Conservation (phyloP, 192 early-diverging fungal genomes). For the Coemansia sp. region DNA sequence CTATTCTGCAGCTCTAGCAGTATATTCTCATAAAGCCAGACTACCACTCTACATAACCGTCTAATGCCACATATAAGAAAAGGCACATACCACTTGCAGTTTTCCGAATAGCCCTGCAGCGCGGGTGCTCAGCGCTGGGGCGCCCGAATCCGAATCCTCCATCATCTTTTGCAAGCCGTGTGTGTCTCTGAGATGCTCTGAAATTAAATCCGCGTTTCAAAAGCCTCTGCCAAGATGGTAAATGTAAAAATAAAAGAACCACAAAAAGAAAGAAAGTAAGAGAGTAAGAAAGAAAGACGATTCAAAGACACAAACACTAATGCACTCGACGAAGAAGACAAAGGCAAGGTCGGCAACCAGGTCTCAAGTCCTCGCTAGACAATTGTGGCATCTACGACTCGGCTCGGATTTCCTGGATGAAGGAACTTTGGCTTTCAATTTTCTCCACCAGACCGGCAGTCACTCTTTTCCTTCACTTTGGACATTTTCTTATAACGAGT, state of each 20-base stretch:
- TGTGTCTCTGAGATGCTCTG: not conserved
- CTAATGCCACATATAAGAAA: not conserved
- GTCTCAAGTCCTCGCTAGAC: too few species aligned
- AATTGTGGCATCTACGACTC: too few species aligned
- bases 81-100: slow-evolving; percentile 26
- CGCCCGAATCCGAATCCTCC: slow-evolving; percentile 37
- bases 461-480: too few species aligned
- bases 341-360: too few species aligned
- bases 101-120: slow-evolving; percentile 35
- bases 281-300: not conserved
- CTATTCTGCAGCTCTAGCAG: too few species aligned
- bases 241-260: not conserved
- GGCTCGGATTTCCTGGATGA: too few species aligned
- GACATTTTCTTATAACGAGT: too few species aligned
- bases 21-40: too few species aligned
- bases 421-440: too few species aligned
- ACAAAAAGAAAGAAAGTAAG: not conserved
- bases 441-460: too few species aligned
- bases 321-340: too few species aligned
- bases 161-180: slow-evolving; percentile 31
- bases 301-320: too few species aligned
- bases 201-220: slow-evolving; percentile 1
- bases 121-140: slow-evolving; percentile 47
- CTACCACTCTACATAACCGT: not conserved
- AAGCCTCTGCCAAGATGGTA: not conserved